Percentiles rank a stretch among this genome's conserved stretches.
phyloP scores from a whole-genome alignment of 1,139 yeast genomes.

The Suhomyces guaymorum region DNA sequence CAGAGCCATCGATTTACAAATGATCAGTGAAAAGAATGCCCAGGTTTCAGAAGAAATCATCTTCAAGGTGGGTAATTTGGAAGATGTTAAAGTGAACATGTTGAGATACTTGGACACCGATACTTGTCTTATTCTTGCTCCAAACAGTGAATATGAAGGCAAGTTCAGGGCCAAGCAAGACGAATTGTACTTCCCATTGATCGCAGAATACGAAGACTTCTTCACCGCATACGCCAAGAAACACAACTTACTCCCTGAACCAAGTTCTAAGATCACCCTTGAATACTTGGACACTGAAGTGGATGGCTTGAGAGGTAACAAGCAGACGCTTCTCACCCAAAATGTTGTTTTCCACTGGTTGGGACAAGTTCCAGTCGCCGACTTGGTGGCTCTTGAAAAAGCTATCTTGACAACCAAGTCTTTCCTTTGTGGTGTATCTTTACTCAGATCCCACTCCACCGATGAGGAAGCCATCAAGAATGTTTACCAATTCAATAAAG shows the following conservation, averaged over 20 bases:
- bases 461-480: slow-evolving; percentile 23
- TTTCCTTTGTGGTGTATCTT: slow-evolving; percentile 68
- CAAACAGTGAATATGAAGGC: slow-evolving; percentile 83
- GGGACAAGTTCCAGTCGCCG: slow-evolving; percentile 63
- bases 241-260: slow-evolving; percentile 30
- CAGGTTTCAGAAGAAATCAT: slow-evolving; percentile 46
- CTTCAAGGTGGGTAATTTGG: slow-evolving; percentile 61
- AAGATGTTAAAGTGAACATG: slow-evolving; percentile 55
- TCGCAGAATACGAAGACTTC: slow-evolving; percentile 61
- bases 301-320: slow-evolving; percentile 78
- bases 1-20: slow-evolving; percentile 73
- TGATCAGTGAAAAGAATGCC: slow-evolving; percentile 24
- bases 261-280: slow-evolving; percentile 36
- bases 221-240: slow-evolving; percentile 48
- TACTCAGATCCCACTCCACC: slow-evolving; percentile 41
- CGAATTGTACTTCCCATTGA: slow-evolving; percentile 71
- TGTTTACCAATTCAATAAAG: slow-evolving; percentile 40
- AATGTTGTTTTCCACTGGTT: slow-evolving; percentile 68
- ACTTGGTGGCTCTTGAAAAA: slow-evolving; percentile 84
- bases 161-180: slow-evolving; percentile 74
- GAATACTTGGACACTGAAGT: slow-evolving; percentile 74
- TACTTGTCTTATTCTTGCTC: slow-evolving; percentile 83
- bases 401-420: slow-evolving; percentile 85
- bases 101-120: slow-evolving; percentile 91
- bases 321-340: slow-evolving; percentile 62